Base-by-base conservation (phyloP, 305 asterid species). In the Fraxinus baroniana region DNA sequence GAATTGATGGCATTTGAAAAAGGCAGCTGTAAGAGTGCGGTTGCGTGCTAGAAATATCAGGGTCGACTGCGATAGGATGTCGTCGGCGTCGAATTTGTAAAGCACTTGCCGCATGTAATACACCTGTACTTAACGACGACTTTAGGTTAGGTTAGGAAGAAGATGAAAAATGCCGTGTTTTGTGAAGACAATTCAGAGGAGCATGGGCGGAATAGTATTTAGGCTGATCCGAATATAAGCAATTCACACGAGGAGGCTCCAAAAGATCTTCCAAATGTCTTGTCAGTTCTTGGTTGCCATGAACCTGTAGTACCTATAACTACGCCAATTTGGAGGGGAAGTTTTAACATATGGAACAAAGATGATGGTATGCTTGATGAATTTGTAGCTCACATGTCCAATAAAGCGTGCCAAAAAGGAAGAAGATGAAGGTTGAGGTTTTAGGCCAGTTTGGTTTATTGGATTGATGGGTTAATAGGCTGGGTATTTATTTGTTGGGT, bases 291-390 rank as follows among this genome's bases (percentile, higher is more conserved):
- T 73, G 79, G 64, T 49, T 46, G 22, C 26, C 36, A 3, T 66
- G 79, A 17, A 78, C 78, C 66, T 62, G 94, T 89, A 32, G 80
- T 83, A 76, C 97, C 95, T 66, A 80, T 85, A 13, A 22, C 64
- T 41, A 74, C 64, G 62, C 93, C 93, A 26, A 83, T 92, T 85
- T 93, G 98, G 98, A 90, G 95, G 83, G 93, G 93, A 84, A 81
- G 80, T 84, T 89, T 90, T 85, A 72, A 66, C 76, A 86, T 90
- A 79, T 24, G 30, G 87, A 80, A 86, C 77, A 41, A 78, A 37
- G 80, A 84, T 24, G 5, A 62, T 12, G 81, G 75, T 52, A 41
- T 75, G 37, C 78, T 87, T 64, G 86, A 82, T 22, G 89, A 84
- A 37, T 83, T 91, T 20, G 36, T 80, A 10, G 92, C 90, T 78